These are phyloP conservation scores for Cucurbita maxima DNA, from an alignment of 306 rosid genomes.

Conservation along the genomic window DNA sequence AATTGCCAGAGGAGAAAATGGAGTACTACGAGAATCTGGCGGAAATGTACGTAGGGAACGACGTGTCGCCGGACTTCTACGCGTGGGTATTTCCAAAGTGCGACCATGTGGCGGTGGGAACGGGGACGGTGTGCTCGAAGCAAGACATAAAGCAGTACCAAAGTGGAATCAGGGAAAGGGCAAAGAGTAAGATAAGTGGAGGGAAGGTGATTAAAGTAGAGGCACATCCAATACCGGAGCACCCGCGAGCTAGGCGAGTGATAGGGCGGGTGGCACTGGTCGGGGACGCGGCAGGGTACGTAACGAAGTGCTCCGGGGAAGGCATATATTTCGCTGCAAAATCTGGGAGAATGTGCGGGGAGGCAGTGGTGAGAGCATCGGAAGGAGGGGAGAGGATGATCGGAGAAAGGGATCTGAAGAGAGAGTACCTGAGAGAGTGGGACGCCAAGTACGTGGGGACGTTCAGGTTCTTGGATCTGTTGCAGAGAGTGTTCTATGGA, in stretches of 20 bases:
- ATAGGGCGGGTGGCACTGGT: constrained; percentile 73
- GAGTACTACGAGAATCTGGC: constrained; percentile 54
- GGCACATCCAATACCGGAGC: constrained; percentile 90
- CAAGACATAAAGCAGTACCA: constrained; percentile 53
- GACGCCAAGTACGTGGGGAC: constrained; percentile 40
- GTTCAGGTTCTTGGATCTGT: constrained; percentile 53
- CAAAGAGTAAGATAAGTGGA: constrained; percentile 36
- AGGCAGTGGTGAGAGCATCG: constrained; percentile 49
- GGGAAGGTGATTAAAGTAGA: constrained; percentile 68
- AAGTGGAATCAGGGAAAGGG: constrained; percentile 50
- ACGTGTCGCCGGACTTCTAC: constrained; percentile 91
- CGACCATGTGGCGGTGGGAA: constrained; percentile 96
- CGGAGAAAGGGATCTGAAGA: constrained; percentile 45
- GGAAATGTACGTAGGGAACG: constrained; percentile 69
- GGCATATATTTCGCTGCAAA: constrained; percentile 79
- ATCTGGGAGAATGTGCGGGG: constrained; percentile 71
- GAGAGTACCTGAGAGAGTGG: constrained; percentile 75
- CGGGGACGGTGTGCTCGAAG: constrained; percentile 59
- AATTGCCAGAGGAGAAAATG: constrained; percentile 68
- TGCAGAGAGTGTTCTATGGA: constrained; percentile 75
- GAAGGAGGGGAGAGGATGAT: constrained; percentile 60
- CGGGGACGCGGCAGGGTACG: constrained; percentile 86
- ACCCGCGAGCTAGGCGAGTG: constrained; percentile 53
- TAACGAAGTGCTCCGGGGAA: constrained; percentile 76
- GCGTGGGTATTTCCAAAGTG: constrained; percentile 92